Conservation (phyloP, 768 basidiomycete species). For the Kwoniella sp. region DNA sequence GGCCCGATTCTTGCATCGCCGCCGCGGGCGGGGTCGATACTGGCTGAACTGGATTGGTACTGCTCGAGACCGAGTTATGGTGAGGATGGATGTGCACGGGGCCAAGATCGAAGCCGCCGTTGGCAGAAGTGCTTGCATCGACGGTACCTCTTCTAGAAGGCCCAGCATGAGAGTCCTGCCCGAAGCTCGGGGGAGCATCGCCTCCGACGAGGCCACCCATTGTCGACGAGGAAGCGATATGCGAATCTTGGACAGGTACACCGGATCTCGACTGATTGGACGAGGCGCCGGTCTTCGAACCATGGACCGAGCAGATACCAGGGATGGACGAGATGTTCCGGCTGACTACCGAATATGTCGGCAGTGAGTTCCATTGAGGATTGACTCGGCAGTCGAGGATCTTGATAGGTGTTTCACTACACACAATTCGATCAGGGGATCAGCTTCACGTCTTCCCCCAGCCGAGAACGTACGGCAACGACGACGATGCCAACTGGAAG, state of each 20-base stretch:
- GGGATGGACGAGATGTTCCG: constrained; percentile 24
- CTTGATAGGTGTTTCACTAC: constrained; percentile 69
- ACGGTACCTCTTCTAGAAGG: constrained; percentile 12
- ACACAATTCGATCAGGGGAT: neutral
- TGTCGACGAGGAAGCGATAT: neutral
- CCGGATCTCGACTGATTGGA: neutral
- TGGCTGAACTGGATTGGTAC: neutral
- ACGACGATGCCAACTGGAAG: neutral
- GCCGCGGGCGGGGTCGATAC: constrained; percentile 8
- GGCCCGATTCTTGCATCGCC: constrained; percentile 26
- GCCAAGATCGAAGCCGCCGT: constrained; percentile 3
- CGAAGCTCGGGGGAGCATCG: neutral
- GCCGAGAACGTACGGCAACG: too few species aligned
- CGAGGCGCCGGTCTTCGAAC: neutral
- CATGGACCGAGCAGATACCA: constrained; percentile 55
- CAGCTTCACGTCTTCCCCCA: constrained; percentile 11
- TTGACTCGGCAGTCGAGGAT: constrained; percentile 86
- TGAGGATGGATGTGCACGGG: neutral
- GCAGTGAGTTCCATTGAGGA: constrained; percentile 75
- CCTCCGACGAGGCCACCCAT: neutral
- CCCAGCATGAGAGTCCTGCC: neutral
- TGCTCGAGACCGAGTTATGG: neutral
- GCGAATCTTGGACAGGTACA: neutral
- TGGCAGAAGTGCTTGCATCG: neutral
- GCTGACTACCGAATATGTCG: constrained; percentile 64